Evolutionary conservation across 371 early-diverging fungal genomes (phyloP), one percentile per base, ranked within the genome.

Genomic region (Encephalitozoon hellem): DNA sequence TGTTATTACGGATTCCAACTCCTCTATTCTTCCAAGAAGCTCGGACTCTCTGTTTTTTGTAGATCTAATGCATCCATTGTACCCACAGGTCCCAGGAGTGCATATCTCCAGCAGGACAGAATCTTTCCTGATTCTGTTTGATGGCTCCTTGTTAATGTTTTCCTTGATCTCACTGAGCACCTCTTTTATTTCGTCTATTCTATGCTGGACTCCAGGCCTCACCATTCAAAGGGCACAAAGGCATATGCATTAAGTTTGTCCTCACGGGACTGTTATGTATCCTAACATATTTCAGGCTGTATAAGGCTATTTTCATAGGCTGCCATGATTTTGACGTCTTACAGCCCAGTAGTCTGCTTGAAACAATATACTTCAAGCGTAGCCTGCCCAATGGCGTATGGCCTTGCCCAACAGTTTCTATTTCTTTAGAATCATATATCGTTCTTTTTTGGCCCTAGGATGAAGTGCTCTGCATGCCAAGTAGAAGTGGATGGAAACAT

Each of bases 381-480:
- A 12, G 28, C 1, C 25, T 23, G 11, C 18, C 38, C 38, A 41
- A 65, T 41, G n/a, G 4, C 26, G 39, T 2, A 15, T 18, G 18
- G 15, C 43, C 2, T 47, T 8, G 15, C 18, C 21, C 49, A 47
- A 47, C 49, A 18, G n/a, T 12, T 21, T 4, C 3, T 18, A 1
- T 15, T 47, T 18, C 8, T 47, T 15, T 15, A 47, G 49, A 47
- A 47, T 47, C 49, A 47, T 47, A 47, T 47, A 47, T 21, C 21
- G 2, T 41, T 18, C 26, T 39, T 41, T 21, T 41, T 9, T 66
- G 45, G 39, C 42, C 42, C 23, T 32, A 8, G 49, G 15, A 74
- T 74, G 74, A 74, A 74, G 42, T 74, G 74, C 28, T 45, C 74
- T 39, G 74, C 74, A 2, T 74, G 74, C 45, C 74, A 74, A 74